Percentiles rank a stretch among this genome's conserved stretches.
These are phyloP conservation scores for Rhodomyrtus psidioides DNA, from an alignment of 441 rosid species.

Conservation along the genomic window DNA sequence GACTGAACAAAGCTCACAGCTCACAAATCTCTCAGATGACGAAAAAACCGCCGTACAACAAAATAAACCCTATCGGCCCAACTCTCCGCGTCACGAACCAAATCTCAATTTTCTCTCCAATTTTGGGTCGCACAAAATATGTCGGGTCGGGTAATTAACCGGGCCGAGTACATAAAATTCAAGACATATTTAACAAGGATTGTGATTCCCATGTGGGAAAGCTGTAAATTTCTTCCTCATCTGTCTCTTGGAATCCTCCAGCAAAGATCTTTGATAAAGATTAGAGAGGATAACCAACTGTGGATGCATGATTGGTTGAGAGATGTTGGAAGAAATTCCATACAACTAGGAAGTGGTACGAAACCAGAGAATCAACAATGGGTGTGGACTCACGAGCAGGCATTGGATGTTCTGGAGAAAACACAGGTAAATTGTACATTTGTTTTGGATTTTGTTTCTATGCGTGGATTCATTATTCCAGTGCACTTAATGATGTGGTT, in stretches of 20 bases:
- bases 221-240: neutral
- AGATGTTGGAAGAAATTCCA: neutral
- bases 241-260: neutral
- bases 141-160: no score
- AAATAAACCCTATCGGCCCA: no score
- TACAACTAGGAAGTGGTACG: neutral
- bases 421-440: neutral
- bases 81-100: no score
- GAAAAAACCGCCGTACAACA: no score
- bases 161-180: no score
- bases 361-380: neutral
- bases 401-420: neutral
- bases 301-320: neutral
- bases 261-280: neutral
- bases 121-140: no score
- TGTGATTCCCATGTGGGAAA: neutral
- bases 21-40: no score
- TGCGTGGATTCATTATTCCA: neutral
- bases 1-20: no score
- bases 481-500: neutral
- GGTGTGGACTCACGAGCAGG: neutral
- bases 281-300: neutral
- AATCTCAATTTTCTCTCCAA: no score
- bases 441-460: neutral
- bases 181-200: no score